Percentiles rank a stretch among this genome's conserved stretches.
Conservation (phyloP, 2,329 filamentous ascomycete genomes). For the Stachybotrys echinatus region DNA sequence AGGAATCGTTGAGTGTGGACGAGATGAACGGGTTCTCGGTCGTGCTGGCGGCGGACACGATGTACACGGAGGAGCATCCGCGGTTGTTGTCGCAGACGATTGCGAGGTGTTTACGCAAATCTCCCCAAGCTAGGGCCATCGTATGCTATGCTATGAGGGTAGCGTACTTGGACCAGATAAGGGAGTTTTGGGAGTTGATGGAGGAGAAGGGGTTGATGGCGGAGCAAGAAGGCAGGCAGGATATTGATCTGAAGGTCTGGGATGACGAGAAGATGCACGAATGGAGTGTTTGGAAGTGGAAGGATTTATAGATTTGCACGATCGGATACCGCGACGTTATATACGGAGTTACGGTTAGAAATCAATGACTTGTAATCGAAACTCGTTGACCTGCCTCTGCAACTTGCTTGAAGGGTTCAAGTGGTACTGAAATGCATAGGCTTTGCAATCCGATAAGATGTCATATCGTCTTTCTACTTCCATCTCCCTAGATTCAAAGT, state of each 20-base stretch:
- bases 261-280: conserved; percentile 1
- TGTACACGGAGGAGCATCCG: conserved; percentile 1
- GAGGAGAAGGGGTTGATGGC: not conserved
- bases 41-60: not conserved
- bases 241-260: not conserved
- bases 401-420: no score
- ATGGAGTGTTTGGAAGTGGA: conserved; percentile 1
- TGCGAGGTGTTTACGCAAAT: not conserved
- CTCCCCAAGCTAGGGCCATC: not conserved
- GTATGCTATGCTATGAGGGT: not conserved
- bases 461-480: no score
- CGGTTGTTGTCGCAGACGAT: not conserved
- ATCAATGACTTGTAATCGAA: no score
- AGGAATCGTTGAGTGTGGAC: not conserved
- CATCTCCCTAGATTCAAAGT: no score
- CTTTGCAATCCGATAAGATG: no score
- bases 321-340: no score
- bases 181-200: conserved; percentile 2
- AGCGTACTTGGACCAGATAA: not conserved
- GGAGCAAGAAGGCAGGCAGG: not conserved
- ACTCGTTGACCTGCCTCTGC: no score
- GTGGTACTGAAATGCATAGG: no score
- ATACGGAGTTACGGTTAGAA: no score
- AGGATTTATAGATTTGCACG: not conserved
- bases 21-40: not conserved